Percentiles rank a stretch among this genome's conserved stretches.
phyloP scores from a whole-genome alignment of 805 yeast genomes.

The Hanseniaspora nectarophila region DNA sequence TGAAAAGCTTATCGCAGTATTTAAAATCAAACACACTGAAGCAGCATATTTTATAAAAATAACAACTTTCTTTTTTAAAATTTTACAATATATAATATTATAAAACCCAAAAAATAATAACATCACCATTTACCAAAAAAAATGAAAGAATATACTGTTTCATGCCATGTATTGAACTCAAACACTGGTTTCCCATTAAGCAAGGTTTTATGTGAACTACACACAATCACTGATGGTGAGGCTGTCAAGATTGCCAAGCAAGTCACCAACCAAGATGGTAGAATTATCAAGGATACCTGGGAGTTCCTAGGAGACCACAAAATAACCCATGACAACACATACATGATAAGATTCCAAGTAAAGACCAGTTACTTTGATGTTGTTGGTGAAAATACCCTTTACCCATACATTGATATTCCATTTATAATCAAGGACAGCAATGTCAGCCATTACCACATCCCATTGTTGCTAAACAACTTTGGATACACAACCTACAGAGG shows the following conservation, averaged over 20 bases:
- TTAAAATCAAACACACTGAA: too few species aligned
- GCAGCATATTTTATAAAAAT: too few species aligned
- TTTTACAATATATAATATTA: neutral
- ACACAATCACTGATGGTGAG: conserved; percentile 23
- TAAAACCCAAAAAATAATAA: neutral
- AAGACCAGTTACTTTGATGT: conserved; percentile 45
- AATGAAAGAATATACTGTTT: conserved; percentile 39
- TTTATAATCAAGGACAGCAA: conserved; percentile 58
- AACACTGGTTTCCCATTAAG: conserved; percentile 71
- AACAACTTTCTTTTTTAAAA: neutral
- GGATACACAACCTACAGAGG: conserved; percentile 90
- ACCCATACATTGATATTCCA: conserved; percentile 75
- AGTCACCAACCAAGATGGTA: conserved; percentile 67
- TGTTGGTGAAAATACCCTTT: conserved; percentile 44
- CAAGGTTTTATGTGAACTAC: conserved; percentile 58
- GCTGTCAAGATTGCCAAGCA: conserved; percentile 43
- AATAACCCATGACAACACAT: conserved; percentile 45
- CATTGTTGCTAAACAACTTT: conserved; percentile 69
- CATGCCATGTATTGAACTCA: conserved; percentile 85
- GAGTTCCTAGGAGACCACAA: conserved; percentile 30
- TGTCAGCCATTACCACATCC: conserved; percentile 69
- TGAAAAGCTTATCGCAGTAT: neutral
- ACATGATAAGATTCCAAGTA: conserved; percentile 67
- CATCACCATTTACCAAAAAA: conserved; percentile 16
- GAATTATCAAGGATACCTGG: conserved; percentile 57